Conservation (phyloP, 331 rosid genomes). For the Phaseolus coccineus region DNA sequence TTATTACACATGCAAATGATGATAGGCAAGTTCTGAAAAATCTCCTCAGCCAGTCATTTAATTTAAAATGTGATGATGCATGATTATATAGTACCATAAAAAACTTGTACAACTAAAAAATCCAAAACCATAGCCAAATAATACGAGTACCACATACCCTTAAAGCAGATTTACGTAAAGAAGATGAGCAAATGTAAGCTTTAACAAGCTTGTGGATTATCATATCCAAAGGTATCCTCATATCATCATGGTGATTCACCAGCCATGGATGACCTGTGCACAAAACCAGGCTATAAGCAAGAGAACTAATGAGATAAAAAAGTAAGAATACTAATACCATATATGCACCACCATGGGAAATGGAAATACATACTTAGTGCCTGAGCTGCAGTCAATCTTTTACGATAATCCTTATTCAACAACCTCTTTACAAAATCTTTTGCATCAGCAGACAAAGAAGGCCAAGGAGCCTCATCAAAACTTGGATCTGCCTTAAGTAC, state of each 20-base stretch:
- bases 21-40: not conserved
- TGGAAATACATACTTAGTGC: constrained; percentile 46
- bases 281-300: constrained; percentile 43
- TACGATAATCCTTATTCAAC: constrained; percentile 78
- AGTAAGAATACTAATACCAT: constrained; percentile 25
- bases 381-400: constrained; percentile 49
- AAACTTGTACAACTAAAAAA: not conserved
- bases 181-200: constrained; percentile 74
- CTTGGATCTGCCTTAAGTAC: constrained; percentile 86
- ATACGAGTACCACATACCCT: constrained; percentile 53
- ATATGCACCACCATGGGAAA: constrained; percentile 19
- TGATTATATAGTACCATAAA: not conserved
- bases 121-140: not conserved
- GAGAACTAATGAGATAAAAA: constrained; percentile 19
- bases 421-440: constrained; percentile 76
- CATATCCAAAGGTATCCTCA: constrained; percentile 77
- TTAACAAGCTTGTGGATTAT: constrained; percentile 74
- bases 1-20: not conserved
- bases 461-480: constrained; percentile 93
- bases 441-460: constrained; percentile 81
- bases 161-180: constrained; percentile 80
- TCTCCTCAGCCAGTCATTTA: not conserved
- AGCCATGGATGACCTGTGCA: constrained; percentile 90
- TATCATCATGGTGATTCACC: constrained; percentile 56
- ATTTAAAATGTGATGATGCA: not conserved